phyloP scores from a whole-genome alignment of 768 basidiomycete species.

The Kwoniella pini region DNA sequence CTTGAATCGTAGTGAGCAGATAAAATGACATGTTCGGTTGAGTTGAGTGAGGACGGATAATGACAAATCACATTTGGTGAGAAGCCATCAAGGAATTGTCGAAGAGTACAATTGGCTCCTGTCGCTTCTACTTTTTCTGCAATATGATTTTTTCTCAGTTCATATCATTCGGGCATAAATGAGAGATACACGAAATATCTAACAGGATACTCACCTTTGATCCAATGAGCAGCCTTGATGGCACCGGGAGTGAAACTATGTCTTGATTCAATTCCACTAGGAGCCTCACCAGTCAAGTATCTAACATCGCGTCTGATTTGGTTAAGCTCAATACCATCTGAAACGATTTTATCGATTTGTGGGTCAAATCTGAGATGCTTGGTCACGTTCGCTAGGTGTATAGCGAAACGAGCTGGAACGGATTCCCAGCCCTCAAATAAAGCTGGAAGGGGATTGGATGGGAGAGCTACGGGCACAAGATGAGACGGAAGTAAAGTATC shows the following conservation, averaged over 20 bases:
- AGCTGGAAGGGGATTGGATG: conserved; percentile 56
- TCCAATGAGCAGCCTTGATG: conserved; percentile 68
- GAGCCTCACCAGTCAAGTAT: conserved; percentile 80
- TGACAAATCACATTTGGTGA: conserved; percentile 81
- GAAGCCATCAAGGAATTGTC: conserved; percentile 69
- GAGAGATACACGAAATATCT: too few species aligned
- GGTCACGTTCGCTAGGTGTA: conserved; percentile 64
- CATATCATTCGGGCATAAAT: too few species aligned
- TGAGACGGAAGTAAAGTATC: conserved; percentile 69
- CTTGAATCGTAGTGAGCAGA: conserved; percentile 90
- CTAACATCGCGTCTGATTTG: conserved; percentile 71
- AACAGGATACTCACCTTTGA: conserved; percentile 68
- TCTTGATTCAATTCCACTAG: conserved; percentile 71
- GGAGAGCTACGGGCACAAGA: conserved; percentile 71
- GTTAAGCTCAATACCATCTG: conserved; percentile 64
- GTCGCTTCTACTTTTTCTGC: conserved; percentile 63
- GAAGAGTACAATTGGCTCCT: conserved; percentile 72
- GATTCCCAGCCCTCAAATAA: conserved; percentile 54
- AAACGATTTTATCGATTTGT: conserved; percentile 66
- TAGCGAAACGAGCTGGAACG: conserved; percentile 63
- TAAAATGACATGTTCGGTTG: conserved; percentile 70
- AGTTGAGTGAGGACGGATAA: conserved; percentile 64
- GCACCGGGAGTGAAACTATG: conserved; percentile 77
- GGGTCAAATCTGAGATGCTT: conserved; percentile 68
- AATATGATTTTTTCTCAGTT: too few species aligned